Base-by-base conservation (phyloP, 306 rosid genomes). In the Vigna trinervia region DNA sequence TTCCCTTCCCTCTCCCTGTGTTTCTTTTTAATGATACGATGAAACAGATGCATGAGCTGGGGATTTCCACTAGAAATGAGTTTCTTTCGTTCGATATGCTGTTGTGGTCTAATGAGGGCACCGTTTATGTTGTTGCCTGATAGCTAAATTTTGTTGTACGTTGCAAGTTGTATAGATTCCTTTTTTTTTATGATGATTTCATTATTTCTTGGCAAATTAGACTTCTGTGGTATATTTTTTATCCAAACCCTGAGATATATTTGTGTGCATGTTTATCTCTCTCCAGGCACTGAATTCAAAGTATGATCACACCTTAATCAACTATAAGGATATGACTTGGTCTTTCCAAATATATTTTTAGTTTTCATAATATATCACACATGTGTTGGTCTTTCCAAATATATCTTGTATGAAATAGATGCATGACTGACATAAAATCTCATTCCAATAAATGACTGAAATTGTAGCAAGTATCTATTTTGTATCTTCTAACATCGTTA, bases 31-130 rank as follows among this genome's bases (percentile, higher is more conserved):
- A 83, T 67, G 79, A 60, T 71, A 0, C 22, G 69, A 85, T 64
- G 86, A 83, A 71, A 75, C 87, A 73, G 82, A 86, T 83, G 76
- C 88, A 89, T 4, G 78, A 86, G 76, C 89, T 70, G 0, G 88
- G 87, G 34, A 76, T 69, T 85, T 85, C 75, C 76, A 19, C 79
- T 86, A 84, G 84, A 89, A 76, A 80, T 85, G 82, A 85, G 81
- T 86, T 46, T 66, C 79, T 67, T 77, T 80, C 63, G 60, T 77
- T 80, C 63, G 60, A 56, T 75, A 8, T 58, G 80, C 57, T 80
- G 82, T n/a, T 75, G 48, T 50, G 71, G 30, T 48, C 58, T 52
- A 48, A 73, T 10, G 61, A 22, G 61, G n/a, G 12, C 63, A 23
- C 13, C 9, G 11, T 12, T 34, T 28, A 28, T 59, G 41, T 26